A percentile compares a stretch with the other conserved stretches of the same genome.
Evolutionary conservation across 2,329 filamentous ascomycete genomes (phyloP).

Genomic region (Cladosporium sp.): DNA sequence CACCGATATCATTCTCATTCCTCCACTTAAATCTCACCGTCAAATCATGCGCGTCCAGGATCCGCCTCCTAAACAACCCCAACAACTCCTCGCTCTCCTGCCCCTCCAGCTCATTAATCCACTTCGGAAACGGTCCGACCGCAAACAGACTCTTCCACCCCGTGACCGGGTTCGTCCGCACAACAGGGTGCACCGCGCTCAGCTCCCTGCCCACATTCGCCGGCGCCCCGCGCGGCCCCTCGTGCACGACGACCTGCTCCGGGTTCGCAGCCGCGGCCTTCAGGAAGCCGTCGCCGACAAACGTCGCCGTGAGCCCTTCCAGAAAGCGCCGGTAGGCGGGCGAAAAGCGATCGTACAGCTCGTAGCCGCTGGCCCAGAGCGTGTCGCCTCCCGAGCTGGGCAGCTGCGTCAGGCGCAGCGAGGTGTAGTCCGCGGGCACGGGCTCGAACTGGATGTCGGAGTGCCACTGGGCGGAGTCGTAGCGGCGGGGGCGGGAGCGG

Average conservation of each 20-base stretch:
- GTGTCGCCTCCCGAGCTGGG: constrained; percentile 53
- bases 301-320: constrained; percentile 52
- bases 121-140: constrained; percentile 50
- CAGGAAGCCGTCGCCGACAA: constrained; percentile 28
- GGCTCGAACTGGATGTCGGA: constrained; percentile 37
- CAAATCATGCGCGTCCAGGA: constrained; percentile 49
- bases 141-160: constrained; percentile 57
- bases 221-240: constrained; percentile 27
- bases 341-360: constrained; percentile 59
- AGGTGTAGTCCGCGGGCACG: constrained; percentile 50
- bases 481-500: constrained; percentile 24
- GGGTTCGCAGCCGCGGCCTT: constrained; percentile 28
- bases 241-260: constrained; percentile 36
- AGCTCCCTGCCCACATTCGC: constrained; percentile 47
- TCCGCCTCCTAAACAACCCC: constrained; percentile 19
- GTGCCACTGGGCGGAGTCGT: constrained; percentile 44
- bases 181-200: constrained; percentile 40
- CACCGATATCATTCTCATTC: constrained; percentile 43
- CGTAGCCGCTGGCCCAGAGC: constrained; percentile 62
- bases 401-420: constrained; percentile 50
- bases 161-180: constrained; percentile 55
- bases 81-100: constrained; percentile 21
- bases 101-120: constrained; percentile 46
- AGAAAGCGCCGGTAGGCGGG: constrained; percentile 52
- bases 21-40: constrained; percentile 46